These are phyloP conservation scores for Leishmania tarentolae DNA, from an alignment of 208 protist species.

Conservation along the genomic window DNA sequence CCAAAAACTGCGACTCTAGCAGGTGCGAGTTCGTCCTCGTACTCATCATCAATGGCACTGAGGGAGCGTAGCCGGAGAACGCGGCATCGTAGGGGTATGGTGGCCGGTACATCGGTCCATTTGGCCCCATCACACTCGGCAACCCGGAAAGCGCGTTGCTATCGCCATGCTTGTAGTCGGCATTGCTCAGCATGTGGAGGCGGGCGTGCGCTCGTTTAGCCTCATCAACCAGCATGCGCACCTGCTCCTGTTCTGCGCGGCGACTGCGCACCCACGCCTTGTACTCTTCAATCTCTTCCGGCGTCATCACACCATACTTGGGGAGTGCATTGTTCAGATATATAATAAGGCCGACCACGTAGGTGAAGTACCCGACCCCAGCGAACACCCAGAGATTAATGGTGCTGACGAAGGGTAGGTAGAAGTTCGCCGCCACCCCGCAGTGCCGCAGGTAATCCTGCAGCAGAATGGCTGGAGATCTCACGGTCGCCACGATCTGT, in stretches of 20 bases:
- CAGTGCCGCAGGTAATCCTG: conserved; percentile 62
- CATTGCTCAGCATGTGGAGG: conserved; percentile 45
- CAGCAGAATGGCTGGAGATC: conserved; percentile 41
- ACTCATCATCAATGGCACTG: not conserved
- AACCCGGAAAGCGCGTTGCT: not conserved
- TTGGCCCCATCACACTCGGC: conserved; percentile 16
- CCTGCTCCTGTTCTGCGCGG: conserved; percentile 46
- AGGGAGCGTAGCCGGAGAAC: not conserved
- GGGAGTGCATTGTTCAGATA: conserved; percentile 74
- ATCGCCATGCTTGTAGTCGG: conserved; percentile 17
- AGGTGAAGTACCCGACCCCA: conserved; percentile 54
- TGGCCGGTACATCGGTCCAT: conserved; percentile 2
- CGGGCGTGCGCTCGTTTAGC: conserved; percentile 56
- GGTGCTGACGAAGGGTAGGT: conserved; percentile 55
- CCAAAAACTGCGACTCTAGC: conserved; percentile 31
- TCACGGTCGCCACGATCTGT: conserved; percentile 40
- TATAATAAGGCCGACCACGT: conserved; percentile 45
- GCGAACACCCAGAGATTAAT: conserved; percentile 62
- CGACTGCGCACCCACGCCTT: conserved; percentile 62
- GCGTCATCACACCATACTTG: conserved; percentile 82
- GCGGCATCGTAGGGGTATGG: conserved; percentile 3
- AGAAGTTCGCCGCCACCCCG: conserved; percentile 36
- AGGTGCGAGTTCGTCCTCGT: conserved; percentile 6
- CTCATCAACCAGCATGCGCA: conserved; percentile 45
- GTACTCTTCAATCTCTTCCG: conserved; percentile 74